A percentile compares a stretch with the other conserved stretches of the same genome.
phyloP scores from a whole-genome alignment of 2,329 filamentous ascomycete species.

The Cercospora berteroae region DNA sequence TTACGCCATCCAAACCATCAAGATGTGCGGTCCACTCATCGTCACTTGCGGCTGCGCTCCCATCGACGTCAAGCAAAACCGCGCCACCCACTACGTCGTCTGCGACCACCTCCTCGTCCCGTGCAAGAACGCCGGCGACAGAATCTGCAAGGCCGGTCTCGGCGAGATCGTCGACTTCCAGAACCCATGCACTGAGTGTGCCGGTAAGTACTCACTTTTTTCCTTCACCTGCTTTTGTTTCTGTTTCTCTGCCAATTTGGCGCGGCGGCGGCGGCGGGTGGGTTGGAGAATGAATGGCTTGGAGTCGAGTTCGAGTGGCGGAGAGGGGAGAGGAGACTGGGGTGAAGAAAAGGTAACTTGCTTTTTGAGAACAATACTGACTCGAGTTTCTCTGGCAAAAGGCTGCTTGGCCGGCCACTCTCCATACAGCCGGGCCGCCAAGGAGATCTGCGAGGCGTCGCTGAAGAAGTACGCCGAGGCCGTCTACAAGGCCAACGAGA shows the following conservation, averaged over 20 bases:
- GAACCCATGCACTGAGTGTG: conserved; percentile 11
- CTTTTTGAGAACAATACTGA: not conserved
- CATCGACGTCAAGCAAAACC: not conserved
- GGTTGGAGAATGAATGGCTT: not conserved
- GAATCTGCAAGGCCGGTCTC: conserved; percentile 3
- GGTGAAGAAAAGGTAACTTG: not conserved
- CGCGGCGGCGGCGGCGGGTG: not conserved
- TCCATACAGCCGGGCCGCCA: not conserved
- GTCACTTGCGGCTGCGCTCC: conserved; percentile 4
- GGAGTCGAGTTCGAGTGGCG: not conserved
- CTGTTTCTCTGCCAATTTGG: not conserved
- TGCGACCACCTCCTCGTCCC: conserved; percentile 3
- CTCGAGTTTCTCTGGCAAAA: not conserved
- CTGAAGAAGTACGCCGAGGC: conserved; percentile 8
- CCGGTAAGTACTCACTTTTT: not conserved
- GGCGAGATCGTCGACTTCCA: conserved; percentile 5
- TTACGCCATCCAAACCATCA: not conserved
- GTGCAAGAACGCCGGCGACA: not conserved
- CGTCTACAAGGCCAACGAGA: conserved; percentile 5
- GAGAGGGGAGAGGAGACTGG: not conserved
- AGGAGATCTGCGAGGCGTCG: conserved; percentile 1
- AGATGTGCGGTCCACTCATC: conserved; percentile 3
- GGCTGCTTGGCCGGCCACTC: conserved; percentile 1
- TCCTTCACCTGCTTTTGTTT: not conserved
- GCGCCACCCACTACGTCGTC: not conserved